These are phyloP conservation scores for Plasmodium berghei DNA, from an alignment of 169 alveolate species.

Conservation along the genomic window DNA sequence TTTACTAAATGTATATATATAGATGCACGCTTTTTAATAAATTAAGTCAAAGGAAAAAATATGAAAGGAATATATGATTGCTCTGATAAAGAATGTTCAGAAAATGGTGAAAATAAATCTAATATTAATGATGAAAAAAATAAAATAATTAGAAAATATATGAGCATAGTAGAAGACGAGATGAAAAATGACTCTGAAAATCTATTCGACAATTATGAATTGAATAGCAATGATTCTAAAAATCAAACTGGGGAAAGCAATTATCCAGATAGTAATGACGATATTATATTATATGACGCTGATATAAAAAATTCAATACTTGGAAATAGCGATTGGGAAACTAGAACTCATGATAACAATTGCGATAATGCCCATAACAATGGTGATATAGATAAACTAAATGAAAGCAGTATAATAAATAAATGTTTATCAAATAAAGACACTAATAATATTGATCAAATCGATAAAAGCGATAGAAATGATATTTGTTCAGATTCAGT, in stretches of 20 bases:
- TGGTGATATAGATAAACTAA: not conserved
- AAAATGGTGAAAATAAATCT: slow-evolving; percentile 17
- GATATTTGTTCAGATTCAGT: not conserved
- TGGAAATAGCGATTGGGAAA: slow-evolving; percentile 5
- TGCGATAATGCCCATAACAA: slow-evolving; percentile 6
- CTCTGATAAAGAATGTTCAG: slow-evolving; percentile 13
- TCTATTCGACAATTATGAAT: not conserved
- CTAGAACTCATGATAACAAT: not conserved
- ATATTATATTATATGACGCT: slow-evolving; percentile 31
- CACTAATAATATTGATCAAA: not conserved
- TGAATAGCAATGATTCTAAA: slow-evolving; percentile 15
- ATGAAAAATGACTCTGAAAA: slow-evolving; percentile 25
- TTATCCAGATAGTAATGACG: slow-evolving; percentile 54
- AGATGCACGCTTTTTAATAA: not conserved
- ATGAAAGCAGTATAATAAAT: not conserved
- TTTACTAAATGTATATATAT: no score
- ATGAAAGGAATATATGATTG: slow-evolving; percentile 30
- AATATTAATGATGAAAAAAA: slow-evolving; percentile 19
- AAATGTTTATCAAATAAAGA: not conserved
- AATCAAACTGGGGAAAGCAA: slow-evolving; percentile 17
- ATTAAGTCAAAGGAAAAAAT: not conserved
- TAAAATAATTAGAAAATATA: slow-evolving; percentile 36
- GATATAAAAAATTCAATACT: not conserved
- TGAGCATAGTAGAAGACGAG: slow-evolving; percentile 31
- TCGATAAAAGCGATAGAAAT: slow-evolving; percentile 3